phyloP scores from a whole-genome alignment of 2,329 filamentous ascomycete species.

The Piedraia hortae region DNA sequence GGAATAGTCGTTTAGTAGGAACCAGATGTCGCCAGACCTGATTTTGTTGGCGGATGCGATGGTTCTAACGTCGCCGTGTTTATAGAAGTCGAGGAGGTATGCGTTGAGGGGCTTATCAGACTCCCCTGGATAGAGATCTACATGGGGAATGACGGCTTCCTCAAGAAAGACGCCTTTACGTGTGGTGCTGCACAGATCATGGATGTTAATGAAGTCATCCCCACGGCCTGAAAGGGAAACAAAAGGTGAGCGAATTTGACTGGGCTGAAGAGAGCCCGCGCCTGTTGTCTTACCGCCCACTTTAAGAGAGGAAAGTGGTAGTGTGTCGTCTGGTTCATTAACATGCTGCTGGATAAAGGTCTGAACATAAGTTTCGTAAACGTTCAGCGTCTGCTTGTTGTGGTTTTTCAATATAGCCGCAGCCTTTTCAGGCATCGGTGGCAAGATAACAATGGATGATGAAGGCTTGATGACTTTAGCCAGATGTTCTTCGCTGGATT shows the following conservation, averaged over 20 bases:
- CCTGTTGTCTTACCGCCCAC: slow-evolving; percentile 13
- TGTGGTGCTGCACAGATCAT: slow-evolving; percentile 37
- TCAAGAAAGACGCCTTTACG: slow-evolving; percentile 48
- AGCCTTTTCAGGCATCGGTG: slow-evolving; percentile 30
- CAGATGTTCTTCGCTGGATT: slow-evolving; percentile 21
- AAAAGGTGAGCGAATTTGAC: slow-evolving; percentile 36
- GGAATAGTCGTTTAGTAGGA: slow-evolving; percentile 37
- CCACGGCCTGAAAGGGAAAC: slow-evolving; percentile 40
- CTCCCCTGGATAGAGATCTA: slow-evolving; percentile 32
- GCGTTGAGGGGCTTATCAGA: slow-evolving; percentile 30
- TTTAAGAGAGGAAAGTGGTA: slow-evolving; percentile 31
- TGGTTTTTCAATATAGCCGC: slow-evolving; percentile 29
- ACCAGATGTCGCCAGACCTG: slow-evolving; percentile 41
- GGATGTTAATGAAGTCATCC: slow-evolving; percentile 35
- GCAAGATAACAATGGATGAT: slow-evolving; percentile 37
- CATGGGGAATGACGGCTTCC: slow-evolving; percentile 41
- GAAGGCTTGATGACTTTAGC: slow-evolving; percentile 26
- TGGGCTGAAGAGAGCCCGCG: slow-evolving; percentile 13
- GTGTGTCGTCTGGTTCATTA: slow-evolving; percentile 21
- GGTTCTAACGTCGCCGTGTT: slow-evolving; percentile 35
- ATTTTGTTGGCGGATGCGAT: slow-evolving; percentile 39
- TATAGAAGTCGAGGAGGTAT: slow-evolving; percentile 51
- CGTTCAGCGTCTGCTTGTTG: slow-evolving; percentile 35
- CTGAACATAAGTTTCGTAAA: slow-evolving; percentile 40
- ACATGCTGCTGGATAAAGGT: slow-evolving; percentile 42